Evolutionary conservation across 2,329 filamentous ascomycete genomes (phyloP), one percentile per base, ranked within the genome.

Genomic region (Rutstroemia sydowiana): DNA sequence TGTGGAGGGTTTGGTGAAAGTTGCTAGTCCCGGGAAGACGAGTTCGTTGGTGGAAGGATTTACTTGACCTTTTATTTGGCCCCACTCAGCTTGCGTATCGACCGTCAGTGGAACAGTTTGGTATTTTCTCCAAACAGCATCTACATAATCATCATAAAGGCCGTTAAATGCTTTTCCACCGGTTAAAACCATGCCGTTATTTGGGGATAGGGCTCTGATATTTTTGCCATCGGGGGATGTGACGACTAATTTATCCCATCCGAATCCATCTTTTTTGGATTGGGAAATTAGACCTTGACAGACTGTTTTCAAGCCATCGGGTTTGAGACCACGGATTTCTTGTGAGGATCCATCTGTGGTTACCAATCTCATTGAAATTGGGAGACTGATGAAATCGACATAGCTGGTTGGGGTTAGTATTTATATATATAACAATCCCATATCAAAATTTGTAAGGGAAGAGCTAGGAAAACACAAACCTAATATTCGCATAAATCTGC

Each of bases 311-410:
- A 87, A 70, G 2, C 82, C 83, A 57, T 80, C 52, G 32, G 51
- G 23, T 30, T 54, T 3, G 72, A 87, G 77, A 7, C 85, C 85
- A 1, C 71, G 68, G n/a, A 85, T 70, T 40, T 72, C 68, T 59
- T 79, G 73, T 2, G 70, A 69, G 0, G 54, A 62, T n/a, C 73
- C 73, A 13, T 67, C 64, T 1, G 59, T 63, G 5, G 69, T 72
- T 39, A 69, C 68, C 10, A 82, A 68, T 4, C 72, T 71, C 55
- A 82, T 66, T 1, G 78, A 75, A 47, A 85, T 75, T n/a, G 84
- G 82, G 59, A 85, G 65, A 59, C 72, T 72, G 55, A 89, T 77
- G 68, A 91, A 91, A 70, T 91, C 87, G 48, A 91, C 87, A 65
- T 85, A 84, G 56, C 75, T 81, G 60, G 36, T 21, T 13, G 14